phyloP scores from a whole-genome alignment of 2,329 filamentous ascomycete genomes.

The Lachnellula willkommii region DNA sequence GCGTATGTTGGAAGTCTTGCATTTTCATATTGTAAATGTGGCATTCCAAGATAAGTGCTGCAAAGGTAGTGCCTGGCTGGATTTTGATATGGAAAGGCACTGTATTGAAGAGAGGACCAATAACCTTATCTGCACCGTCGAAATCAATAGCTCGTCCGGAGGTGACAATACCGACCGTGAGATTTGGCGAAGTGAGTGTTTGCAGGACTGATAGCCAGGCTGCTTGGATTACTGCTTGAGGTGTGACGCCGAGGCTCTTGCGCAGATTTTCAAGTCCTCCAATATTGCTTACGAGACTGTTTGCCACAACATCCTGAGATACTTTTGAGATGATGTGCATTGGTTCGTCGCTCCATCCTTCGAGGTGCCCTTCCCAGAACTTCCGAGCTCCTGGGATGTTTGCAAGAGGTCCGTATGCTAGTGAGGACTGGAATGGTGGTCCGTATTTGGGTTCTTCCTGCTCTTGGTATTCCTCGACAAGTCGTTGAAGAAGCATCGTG shows the following conservation, averaged over 20 bases:
- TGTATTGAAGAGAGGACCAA: slow-evolving; percentile 88
- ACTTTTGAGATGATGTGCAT: slow-evolving; percentile 7
- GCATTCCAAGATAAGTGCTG: slow-evolving; percentile 54
- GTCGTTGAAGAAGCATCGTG: slow-evolving; percentile 55
- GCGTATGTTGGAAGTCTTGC: slow-evolving; percentile 70
- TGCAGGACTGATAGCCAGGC: slow-evolving; percentile 64
- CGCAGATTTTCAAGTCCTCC: slow-evolving; percentile 47
- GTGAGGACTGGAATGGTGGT: slow-evolving; percentile 59
- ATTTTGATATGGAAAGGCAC: slow-evolving; percentile 61
- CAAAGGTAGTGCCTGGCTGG: slow-evolving; percentile 47
- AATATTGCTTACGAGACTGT: slow-evolving; percentile 34
- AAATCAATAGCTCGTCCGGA: slow-evolving; percentile 72
- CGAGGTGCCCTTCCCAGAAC: slow-evolving; percentile 57
- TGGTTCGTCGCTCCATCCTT: slow-evolving; percentile 17
- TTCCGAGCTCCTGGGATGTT: slow-evolving; percentile 40
- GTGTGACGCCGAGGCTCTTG: slow-evolving; percentile 60
- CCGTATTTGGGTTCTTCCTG: slow-evolving; percentile 29
- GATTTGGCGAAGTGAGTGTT: slow-evolving; percentile 39
- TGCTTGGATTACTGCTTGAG: slow-evolving; percentile 74
- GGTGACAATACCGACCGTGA: slow-evolving; percentile 64
- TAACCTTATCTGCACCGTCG: slow-evolving; percentile 57
- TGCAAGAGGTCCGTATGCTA: slow-evolving; percentile 65
- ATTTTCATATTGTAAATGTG: slow-evolving; percentile 65
- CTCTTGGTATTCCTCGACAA: slow-evolving; percentile 48
- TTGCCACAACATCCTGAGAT: slow-evolving; percentile 19